A percentile compares a stretch with the other conserved stretches of the same genome.
phyloP scores from a whole-genome alignment of 2,329 filamentous ascomycete genomes.

The Sclerotinia spermophila region DNA sequence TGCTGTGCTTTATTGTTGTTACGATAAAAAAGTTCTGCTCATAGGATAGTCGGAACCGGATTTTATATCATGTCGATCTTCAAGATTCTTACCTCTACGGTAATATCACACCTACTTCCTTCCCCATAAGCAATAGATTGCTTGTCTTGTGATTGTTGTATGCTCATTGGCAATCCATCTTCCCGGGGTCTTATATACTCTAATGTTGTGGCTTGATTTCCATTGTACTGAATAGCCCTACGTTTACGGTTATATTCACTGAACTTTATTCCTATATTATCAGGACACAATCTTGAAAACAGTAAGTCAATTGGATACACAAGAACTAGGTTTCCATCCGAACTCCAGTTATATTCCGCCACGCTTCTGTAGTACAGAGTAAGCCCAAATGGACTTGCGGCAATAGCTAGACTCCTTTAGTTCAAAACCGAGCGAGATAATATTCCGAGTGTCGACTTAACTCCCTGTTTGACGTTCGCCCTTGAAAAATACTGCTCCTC shows the following conservation, averaged over 20 bases:
- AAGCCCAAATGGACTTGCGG: not conserved
- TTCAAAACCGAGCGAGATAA: too few relatives aligned
- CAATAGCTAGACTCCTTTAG: not conserved
- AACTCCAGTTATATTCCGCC: not conserved
- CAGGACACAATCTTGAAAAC: not conserved
- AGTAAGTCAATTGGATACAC: not conserved
- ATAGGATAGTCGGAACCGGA: too few relatives aligned
- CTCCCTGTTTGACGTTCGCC: too few relatives aligned
- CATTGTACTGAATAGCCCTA: not conserved
- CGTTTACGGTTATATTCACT: not conserved
- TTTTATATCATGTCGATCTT: not conserved
- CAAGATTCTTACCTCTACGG: not conserved
- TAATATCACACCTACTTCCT: not conserved
- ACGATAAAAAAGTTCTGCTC: not conserved
- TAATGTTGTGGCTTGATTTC: not conserved
- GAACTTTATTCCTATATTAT: not conserved
- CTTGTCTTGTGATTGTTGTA: fast-evolving
- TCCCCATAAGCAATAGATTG: too few relatives aligned
- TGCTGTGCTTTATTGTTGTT: not conserved
- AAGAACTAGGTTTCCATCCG: not conserved
- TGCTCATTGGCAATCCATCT: not conserved
- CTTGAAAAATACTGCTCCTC: too few relatives aligned
- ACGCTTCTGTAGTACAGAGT: not conserved
- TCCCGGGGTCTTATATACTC: not conserved
- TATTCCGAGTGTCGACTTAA: too few relatives aligned